phyloP scores from a whole-genome alignment of 2,329 filamentous ascomycete species.

The Pseudohalonectria lignicola region DNA sequence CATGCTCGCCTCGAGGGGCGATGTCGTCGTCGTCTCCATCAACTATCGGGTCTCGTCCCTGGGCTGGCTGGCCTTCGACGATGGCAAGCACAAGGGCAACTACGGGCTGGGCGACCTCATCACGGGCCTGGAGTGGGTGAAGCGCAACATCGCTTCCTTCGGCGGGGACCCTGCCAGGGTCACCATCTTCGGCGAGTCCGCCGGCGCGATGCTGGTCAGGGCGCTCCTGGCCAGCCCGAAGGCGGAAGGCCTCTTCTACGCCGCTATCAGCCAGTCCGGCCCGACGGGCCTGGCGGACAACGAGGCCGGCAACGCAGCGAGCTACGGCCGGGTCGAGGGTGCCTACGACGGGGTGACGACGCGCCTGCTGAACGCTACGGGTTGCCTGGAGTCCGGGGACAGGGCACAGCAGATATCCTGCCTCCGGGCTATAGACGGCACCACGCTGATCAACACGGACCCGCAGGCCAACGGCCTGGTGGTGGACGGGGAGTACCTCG shows the following conservation, averaged over 20 bases:
- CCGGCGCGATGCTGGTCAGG: constrained; percentile 13
- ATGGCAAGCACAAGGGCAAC: constrained; percentile 26
- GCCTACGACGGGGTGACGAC: constrained; percentile 11
- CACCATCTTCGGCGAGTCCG: constrained; percentile 23
- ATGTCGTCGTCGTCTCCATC: constrained; percentile 29
- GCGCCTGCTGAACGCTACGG: constrained; percentile 13
- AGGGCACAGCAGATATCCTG: constrained; percentile 10
- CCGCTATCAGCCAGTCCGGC: constrained; percentile 18
- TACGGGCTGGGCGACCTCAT: constrained; percentile 28
- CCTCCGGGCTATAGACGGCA: constrained; percentile 6
- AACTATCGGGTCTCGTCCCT: constrained; percentile 25
- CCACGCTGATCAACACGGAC: background rate
- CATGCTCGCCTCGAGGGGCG: constrained; percentile 30
- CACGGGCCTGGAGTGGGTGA: constrained; percentile 26
- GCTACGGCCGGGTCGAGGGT: constrained; percentile 11
- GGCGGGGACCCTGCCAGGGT: constrained; percentile 20
- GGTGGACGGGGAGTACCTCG: constrained; percentile 18
- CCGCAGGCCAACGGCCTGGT: constrained; percentile 7
- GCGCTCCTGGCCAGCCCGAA: constrained; percentile 14
- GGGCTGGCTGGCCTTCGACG: constrained; percentile 17
- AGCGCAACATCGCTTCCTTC: constrained; percentile 20
- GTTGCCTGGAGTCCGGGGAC: constrained; percentile 12
- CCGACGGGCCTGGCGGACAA: constrained; percentile 13
- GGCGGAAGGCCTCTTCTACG: constrained; percentile 16
- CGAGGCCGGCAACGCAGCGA: constrained; percentile 7